Evolutionary conservation across 192 early-diverging fungal genomes (phyloP).

Genomic region (Podila epicladia): DNA sequence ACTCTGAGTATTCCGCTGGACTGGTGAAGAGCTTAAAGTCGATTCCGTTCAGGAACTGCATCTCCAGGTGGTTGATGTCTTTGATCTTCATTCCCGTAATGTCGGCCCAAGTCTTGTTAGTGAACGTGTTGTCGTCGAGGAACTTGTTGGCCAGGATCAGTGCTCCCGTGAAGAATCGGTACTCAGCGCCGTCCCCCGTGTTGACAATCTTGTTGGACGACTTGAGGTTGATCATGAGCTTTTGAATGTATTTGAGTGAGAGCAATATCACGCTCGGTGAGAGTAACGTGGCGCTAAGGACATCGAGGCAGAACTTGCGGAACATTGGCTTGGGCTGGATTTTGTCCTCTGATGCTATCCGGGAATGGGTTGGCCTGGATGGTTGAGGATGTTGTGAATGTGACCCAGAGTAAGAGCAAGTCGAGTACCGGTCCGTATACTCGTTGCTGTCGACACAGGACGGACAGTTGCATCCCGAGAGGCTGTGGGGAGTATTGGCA

Average conservation of each 20-base stretch:
- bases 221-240: constrained; percentile 51
- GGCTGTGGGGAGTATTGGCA: too few relatives aligned
- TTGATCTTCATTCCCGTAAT: constrained; percentile 84
- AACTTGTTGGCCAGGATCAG: constrained; percentile 79
- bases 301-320: constrained; percentile 50
- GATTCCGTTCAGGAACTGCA: constrained; percentile 82
- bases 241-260: constrained; percentile 64
- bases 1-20: constrained; percentile 70
- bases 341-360: constrained; percentile 17
- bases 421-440: constrained; percentile 3
- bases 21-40: constrained; percentile 80
- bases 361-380: constrained; percentile 19
- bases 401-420: constrained; percentile 1
- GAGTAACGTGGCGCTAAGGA: constrained; percentile 58
- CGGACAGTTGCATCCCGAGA: background rate
- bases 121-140: constrained; percentile 90
- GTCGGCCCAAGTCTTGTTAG: constrained; percentile 89
- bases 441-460: constrained; percentile 3
- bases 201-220: constrained; percentile 52
- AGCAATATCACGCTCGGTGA: constrained; percentile 62
- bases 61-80: constrained; percentile 86
- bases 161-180: constrained; percentile 62
- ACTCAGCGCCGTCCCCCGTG: constrained; percentile 65
- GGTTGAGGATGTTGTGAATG: background rate
- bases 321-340: constrained; percentile 36